phyloP scores from a whole-genome alignment of 805 yeast species.

The Teunomyces kruisii region DNA sequence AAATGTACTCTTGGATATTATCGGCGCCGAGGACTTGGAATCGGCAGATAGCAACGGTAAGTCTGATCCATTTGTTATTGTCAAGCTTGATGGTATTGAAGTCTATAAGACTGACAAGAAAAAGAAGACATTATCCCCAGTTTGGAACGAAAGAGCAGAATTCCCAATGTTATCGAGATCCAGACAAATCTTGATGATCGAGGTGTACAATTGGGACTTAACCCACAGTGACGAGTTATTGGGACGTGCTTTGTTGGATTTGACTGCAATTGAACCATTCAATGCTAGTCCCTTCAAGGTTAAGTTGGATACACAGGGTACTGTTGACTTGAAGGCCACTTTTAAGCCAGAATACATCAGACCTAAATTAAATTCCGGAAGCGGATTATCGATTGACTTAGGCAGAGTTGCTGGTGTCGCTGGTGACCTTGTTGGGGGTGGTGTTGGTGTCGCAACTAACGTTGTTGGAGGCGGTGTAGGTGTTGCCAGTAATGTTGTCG shows the following conservation, averaged over 20 bases:
- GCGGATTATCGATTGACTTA: constrained; percentile 41
- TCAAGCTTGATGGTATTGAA: constrained; percentile 54
- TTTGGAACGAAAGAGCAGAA: constrained; percentile 68
- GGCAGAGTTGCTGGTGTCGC: constrained; percentile 29
- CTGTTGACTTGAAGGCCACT: constrained; percentile 49
- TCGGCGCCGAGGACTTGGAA: constrained; percentile 52
- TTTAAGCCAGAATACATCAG: constrained; percentile 68
- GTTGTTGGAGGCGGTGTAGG: constrained; percentile 26
- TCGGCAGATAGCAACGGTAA: constrained; percentile 73
- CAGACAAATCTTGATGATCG: constrained; percentile 47
- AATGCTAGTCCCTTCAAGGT: constrained; percentile 47
- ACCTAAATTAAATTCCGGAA: constrained; percentile 49
- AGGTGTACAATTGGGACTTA: constrained; percentile 75
- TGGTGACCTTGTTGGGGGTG: constrained; percentile 22
- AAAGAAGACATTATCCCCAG: constrained; percentile 69
- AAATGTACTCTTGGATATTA: constrained; percentile 51
- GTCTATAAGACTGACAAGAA: constrained; percentile 58
- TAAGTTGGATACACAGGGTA: constrained; percentile 64
- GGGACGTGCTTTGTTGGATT: constrained; percentile 53
- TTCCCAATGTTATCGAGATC: constrained; percentile 66
- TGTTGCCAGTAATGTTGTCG: constrained; percentile 44
- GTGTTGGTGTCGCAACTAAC: constrained; percentile 18
- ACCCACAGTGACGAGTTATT: constrained; percentile 65
- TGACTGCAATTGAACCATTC: constrained; percentile 48
- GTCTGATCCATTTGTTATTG: constrained; percentile 66